Conservation (phyloP, 2,329 filamentous ascomycete species). For the Cercospora janseana region DNA sequence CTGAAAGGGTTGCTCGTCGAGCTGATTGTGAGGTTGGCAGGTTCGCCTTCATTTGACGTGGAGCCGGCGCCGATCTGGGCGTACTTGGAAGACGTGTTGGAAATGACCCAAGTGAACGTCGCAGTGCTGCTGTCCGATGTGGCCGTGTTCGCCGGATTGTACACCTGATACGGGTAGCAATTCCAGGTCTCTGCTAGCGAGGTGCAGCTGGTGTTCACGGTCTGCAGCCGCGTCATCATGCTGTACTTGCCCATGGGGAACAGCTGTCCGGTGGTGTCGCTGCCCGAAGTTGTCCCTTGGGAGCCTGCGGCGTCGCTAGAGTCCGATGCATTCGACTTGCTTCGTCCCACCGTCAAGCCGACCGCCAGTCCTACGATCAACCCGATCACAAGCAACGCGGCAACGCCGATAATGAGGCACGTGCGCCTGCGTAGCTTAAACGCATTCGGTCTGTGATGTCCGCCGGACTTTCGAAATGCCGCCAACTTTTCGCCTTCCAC, state of each 20-base stretch:
- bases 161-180: conserved; percentile 59
- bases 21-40: conserved; percentile 45
- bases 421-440: conserved; percentile 44
- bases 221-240: conserved; percentile 58
- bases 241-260: conserved; percentile 65
- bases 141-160: conserved; percentile 38
- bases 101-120: conserved; percentile 63
- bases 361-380: conserved; percentile 43
- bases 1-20: conserved; percentile 57
- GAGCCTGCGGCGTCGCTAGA: not conserved
- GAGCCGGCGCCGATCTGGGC: conserved; percentile 53
- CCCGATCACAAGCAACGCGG: conserved; percentile 40
- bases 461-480: conserved; percentile 25
- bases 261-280: too few relatives aligned
- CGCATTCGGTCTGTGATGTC: conserved; percentile 11
- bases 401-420: conserved; percentile 38
- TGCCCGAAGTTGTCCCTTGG: conserved; percentile 1
- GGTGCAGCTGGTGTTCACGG: conserved; percentile 56
- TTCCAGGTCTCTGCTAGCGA: conserved; percentile 59
- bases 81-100: conserved; percentile 40
- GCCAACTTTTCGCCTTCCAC: conserved; percentile 35
- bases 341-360: conserved; percentile 32
- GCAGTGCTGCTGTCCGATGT: conserved; percentile 42
- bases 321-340: conserved; percentile 2
- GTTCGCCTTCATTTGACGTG: conserved; percentile 52